phyloP scores from a whole-genome alignment of 2,329 filamentous ascomycete genomes.

The Epichloe elymi region DNA sequence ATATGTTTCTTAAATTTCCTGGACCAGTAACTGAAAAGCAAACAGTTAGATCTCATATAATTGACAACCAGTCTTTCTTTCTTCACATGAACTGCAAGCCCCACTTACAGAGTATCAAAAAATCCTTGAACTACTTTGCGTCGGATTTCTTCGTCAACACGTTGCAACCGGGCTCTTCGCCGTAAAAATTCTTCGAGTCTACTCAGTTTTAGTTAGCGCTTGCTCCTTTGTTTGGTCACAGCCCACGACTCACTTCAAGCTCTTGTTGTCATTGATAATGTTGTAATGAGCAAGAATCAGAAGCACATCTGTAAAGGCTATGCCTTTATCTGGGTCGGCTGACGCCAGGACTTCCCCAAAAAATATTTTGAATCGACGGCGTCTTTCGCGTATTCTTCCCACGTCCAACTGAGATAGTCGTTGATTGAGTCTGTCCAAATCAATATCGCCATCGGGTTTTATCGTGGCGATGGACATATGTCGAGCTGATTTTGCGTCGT shows the following conservation, averaged over 20 bases:
- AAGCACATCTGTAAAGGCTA: slow-evolving; percentile 80
- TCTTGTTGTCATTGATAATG: slow-evolving; percentile 96
- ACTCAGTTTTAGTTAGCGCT: not conserved
- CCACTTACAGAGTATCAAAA: slow-evolving; percentile 71
- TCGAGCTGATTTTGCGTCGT: slow-evolving; percentile 37
- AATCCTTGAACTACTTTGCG: slow-evolving; percentile 85
- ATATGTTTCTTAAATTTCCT: slow-evolving; percentile 67
- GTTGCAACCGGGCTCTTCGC: slow-evolving; percentile 76
- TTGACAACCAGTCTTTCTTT: not conserved
- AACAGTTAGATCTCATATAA: not conserved
- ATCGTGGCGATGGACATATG: slow-evolving; percentile 41
- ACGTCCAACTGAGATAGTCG: slow-evolving; percentile 64
- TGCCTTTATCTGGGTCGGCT: slow-evolving; percentile 76
- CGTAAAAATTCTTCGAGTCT: slow-evolving; percentile 90
- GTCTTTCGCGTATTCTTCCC: slow-evolving; percentile 56
- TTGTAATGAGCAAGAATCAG: slow-evolving; percentile 98
- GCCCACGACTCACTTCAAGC: slow-evolving; percentile 50
- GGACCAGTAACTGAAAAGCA: slow-evolving; percentile 53
- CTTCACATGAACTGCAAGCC: no score
- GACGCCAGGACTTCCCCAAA: slow-evolving; percentile 94
- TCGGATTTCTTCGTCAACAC: slow-evolving; percentile 88
- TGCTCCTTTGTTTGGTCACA: not conserved
- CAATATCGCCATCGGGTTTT: slow-evolving; percentile 45
- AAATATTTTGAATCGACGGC: slow-evolving; percentile 81
- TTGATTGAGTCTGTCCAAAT: slow-evolving; percentile 62